Conservation (phyloP, 805 yeast genomes). For the Wickerhamiella australiensis region DNA sequence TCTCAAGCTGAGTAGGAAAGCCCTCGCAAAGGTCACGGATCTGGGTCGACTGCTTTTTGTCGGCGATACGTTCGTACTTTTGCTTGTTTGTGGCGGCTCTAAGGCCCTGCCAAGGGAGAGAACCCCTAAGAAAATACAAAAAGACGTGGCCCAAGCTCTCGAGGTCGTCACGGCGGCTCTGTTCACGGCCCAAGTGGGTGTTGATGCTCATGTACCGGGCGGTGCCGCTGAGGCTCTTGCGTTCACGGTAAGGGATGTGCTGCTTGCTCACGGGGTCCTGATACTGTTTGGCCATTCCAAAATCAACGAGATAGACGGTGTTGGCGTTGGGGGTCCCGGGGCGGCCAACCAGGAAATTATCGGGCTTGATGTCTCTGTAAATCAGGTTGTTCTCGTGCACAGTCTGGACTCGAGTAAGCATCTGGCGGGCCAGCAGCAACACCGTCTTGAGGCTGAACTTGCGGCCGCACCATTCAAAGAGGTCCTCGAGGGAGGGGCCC, state of each 20-base stretch:
- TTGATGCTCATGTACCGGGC: conserved; percentile 97
- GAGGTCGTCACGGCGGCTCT: conserved; percentile 88
- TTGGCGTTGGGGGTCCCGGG: conserved; percentile 78
- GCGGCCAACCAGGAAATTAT: conserved; percentile 86
- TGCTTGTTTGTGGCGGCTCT: conserved; percentile 97
- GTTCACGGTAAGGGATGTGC: conserved; percentile 94
- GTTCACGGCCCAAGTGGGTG: conserved; percentile 95
- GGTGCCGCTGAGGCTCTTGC: conserved; percentile 90
- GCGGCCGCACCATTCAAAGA: conserved; percentile 97
- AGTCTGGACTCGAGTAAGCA: conserved; percentile 75
- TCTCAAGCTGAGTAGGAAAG: conserved; percentile 84
- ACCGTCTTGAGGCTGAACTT: conserved; percentile 79
- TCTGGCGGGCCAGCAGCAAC: conserved; percentile 86
- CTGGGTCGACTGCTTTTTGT: conserved; percentile 82
- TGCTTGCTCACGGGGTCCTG: conserved; percentile 91
- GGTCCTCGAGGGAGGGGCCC: conserved; percentile 92
- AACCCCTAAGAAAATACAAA: conserved; percentile 77
- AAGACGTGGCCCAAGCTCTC: conserved; percentile 96
- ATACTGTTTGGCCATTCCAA: conserved; percentile 97
- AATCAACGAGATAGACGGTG: conserved; percentile 80
- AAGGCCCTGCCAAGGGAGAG: conserved; percentile 96
- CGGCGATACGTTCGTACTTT: conserved; percentile 94
- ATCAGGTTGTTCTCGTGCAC: conserved; percentile 85
- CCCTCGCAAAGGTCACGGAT: conserved; percentile 79
- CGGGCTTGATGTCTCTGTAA: conserved; percentile 95